These are phyloP conservation scores for Dalbergia oliveri DNA, from an alignment of 306 rosid species.

Conservation along the genomic window DNA sequence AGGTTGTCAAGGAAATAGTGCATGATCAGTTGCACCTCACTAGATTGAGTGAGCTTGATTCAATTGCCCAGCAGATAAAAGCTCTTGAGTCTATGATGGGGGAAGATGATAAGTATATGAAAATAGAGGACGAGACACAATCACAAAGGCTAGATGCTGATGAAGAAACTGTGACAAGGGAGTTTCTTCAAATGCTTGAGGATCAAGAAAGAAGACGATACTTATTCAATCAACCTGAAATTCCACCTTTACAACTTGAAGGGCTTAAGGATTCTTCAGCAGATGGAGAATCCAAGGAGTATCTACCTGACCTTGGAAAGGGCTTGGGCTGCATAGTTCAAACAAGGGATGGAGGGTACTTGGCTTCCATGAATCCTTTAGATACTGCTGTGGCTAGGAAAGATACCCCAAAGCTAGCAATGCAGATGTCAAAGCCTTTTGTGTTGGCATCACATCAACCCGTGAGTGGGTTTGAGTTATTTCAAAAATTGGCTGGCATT, in stretches of 20 bases:
- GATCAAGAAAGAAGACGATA: constrained; percentile 59
- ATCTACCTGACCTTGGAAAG: constrained; percentile 92
- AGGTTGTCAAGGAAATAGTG: constrained; percentile 85
- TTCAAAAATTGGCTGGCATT: constrained; percentile 74
- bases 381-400: constrained; percentile 61
- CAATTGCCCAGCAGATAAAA: constrained; percentile 93
- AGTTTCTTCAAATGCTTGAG: constrained; percentile 95
- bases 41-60: constrained; percentile 82
- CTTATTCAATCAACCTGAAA: constrained; percentile 54
- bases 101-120: constrained; percentile 48
- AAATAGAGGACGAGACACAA: constrained; percentile 59
- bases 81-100: constrained; percentile 92
- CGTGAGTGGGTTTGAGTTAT: constrained; percentile 74
- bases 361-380: constrained; percentile 87
- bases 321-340: constrained; percentile 85
- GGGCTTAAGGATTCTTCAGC: constrained; percentile 41
- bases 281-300: constrained; percentile 66
- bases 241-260: constrained; percentile 65
- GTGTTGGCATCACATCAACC: constrained; percentile 62
- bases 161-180: constrained; percentile 88
- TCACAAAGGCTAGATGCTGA: constrained; percentile 77
- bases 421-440: constrained; percentile 85
- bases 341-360: constrained; percentile 86
- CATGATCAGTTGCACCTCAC: constrained; percentile 63
- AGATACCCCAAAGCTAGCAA: constrained; percentile 83